Evolutionary conservation across 257 asterid species (phyloP).

Genomic region (Coffea eugenioides): DNA sequence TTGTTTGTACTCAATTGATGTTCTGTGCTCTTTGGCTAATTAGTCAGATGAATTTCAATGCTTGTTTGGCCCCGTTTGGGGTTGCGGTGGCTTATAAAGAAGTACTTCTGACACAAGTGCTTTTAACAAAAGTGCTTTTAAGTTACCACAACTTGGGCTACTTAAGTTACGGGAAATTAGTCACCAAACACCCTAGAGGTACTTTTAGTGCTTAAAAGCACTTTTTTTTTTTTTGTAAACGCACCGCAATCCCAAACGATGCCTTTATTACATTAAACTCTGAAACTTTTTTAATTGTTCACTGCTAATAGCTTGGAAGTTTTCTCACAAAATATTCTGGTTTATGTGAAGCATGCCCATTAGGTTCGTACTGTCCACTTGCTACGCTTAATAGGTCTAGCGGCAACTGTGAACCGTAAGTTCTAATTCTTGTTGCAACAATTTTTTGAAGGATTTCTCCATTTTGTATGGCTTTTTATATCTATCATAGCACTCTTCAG

Average conservation of each 20-base stretch:
- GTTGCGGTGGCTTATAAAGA: too few species aligned
- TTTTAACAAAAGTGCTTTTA: too few species aligned
- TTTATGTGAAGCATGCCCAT: slow-evolving; percentile 69
- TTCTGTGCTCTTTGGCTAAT: background rate
- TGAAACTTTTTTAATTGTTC: background rate
- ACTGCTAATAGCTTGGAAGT: slow-evolving; percentile 5
- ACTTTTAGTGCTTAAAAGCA: too few species aligned
- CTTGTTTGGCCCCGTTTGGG: background rate
- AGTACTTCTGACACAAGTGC: too few species aligned
- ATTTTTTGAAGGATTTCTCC: slow-evolving; percentile 7
- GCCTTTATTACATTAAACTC: background rate
- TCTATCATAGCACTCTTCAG: slow-evolving; percentile 38
- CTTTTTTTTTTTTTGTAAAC: too few species aligned
- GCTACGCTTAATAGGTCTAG: slow-evolving; percentile 49
- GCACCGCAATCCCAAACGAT: too few species aligned
- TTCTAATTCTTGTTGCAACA: slow-evolving; percentile 12
- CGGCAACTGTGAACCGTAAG: slow-evolving; percentile 86
- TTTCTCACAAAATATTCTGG: slow-evolving; percentile 15
- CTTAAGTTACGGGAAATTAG: too few species aligned
- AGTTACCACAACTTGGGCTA: too few species aligned
- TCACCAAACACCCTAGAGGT: too few species aligned
- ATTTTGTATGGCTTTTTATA: slow-evolving; percentile 14
- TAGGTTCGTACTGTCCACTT: slow-evolving; percentile 87
- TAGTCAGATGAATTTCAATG: background rate
- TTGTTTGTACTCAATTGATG: background rate